Percentiles rank a stretch among this genome's conserved stretches.
phyloP scores from a whole-genome alignment of 208 protist genomes.

The Acanthamoeba triangularis region DNA sequence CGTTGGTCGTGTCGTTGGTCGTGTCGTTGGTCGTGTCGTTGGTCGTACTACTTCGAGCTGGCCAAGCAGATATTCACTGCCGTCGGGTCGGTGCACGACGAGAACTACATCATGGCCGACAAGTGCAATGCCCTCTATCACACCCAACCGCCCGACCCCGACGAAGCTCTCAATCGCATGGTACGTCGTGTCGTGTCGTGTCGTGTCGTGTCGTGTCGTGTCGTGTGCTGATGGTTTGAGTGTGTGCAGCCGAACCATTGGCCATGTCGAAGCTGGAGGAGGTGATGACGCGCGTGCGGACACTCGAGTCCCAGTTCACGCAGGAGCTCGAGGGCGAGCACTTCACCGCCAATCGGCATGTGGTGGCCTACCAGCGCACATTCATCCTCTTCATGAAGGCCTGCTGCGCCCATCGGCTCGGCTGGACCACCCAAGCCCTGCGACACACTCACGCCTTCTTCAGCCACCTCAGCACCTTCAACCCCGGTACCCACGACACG shows the following conservation, averaged over 20 bases:
- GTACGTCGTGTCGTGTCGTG: background rate
- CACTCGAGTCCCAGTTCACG: background rate
- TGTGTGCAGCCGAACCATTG: background rate
- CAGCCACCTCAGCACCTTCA: background rate
- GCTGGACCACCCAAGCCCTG: background rate
- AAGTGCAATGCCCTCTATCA: slow-evolving; percentile 38
- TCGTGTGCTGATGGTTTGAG: background rate
- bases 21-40: too few species aligned
- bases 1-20: too few species aligned
- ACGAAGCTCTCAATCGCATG: background rate
- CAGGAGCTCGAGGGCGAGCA: background rate
- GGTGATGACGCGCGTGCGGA: background rate
- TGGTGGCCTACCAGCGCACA: slow-evolving; percentile 13
- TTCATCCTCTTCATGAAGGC: slow-evolving; percentile 41
- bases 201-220: background rate
- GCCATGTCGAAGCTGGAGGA: background rate
- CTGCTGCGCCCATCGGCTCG: slow-evolving; percentile 14
- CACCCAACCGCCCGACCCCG: background rate
- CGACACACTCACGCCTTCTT: background rate
- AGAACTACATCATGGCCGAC: slow-evolving; percentile 57
- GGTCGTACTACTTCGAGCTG: slow-evolving; percentile 24
- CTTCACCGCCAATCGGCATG: background rate
- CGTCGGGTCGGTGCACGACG: background rate
- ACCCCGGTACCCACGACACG: background rate
- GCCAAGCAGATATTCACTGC: slow-evolving; percentile 11